Evolutionary conservation across 129 eudicot species (phyloP), one percentile per base, ranked within the genome.

Genomic region (Flaveria sonorensis): DNA sequence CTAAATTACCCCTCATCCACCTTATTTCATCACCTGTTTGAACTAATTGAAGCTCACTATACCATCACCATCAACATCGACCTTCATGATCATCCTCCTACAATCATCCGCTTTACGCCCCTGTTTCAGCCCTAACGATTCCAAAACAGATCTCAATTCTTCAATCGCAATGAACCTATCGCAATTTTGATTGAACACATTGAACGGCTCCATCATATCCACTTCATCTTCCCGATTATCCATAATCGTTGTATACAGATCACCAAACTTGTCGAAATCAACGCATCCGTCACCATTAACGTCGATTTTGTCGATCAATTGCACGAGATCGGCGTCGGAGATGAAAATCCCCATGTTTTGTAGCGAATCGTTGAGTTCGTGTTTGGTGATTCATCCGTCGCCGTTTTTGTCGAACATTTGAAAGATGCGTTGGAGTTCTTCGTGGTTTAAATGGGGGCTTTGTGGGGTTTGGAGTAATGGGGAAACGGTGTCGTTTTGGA

Each of bases 61-160:
- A 14, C 92, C 92, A 80, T 88, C 89, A 10, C 92, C 92, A 68
- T 88, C 92, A 24, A 78, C 87, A 78, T 88, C 92, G 39, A 88
- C 92, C 66, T 81, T 88, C 77, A 40, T 79, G 2, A 88, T 88
- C 92, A 88, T 88, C 50, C 72, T 52, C 80, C 69, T 80, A 32
- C 92, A 88, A 68, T 85, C 89, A 70, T 88, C 92, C 0, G 79
- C 77, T 10, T 81, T 81, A 57, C 83, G 78, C 21, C 89, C 92
- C 55, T 87, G 89, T 36, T 82, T 82, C 2, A 89, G 40, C 24
- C 92, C 96, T 0, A 89, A 79, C n/a, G 85, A 74, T 47, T 61
- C 83, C 70, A 89, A 71, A 12, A 89, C 89, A 13, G 80, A 68
- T 48, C 76, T 82, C 76, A 89, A 60, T 56, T 89, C 96, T 15